Conservation (phyloP, 2,329 filamentous ascomycete genomes). For the Fusarium sp. region DNA sequence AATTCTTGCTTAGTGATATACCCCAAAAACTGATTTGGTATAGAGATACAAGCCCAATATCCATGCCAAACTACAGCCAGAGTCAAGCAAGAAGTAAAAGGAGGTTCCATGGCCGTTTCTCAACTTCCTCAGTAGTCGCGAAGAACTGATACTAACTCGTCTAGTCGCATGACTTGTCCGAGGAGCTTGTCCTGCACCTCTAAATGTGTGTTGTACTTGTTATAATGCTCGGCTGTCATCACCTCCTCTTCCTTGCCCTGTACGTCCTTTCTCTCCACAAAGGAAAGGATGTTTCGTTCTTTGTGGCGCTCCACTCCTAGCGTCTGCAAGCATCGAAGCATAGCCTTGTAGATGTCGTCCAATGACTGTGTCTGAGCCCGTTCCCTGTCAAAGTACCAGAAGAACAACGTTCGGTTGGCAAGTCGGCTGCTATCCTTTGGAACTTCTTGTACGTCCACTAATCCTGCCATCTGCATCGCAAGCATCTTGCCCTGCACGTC, state of each 20-base stretch:
- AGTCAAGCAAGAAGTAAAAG: conserved; percentile 6
- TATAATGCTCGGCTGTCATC: conserved; percentile 78
- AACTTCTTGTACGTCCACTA: conserved; percentile 93
- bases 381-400: conserved; percentile 90
- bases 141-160: conserved; percentile 85
- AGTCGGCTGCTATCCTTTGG: conserved; percentile 86
- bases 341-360: conserved; percentile 87
- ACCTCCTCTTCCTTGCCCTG: conserved; percentile 84
- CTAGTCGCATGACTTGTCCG: conserved; percentile 81
- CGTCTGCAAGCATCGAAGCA: conserved; percentile 86
- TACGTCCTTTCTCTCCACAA: conserved; percentile 87
- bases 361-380: conserved; percentile 76
- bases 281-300: conserved; percentile 77
- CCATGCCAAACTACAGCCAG: conserved; percentile 4
- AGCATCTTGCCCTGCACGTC: conserved; percentile 88
- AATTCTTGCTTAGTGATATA: neutral
- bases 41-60: conserved; percentile 15
- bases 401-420: conserved; percentile 85
- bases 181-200: conserved; percentile 78
- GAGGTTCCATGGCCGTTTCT: neutral
- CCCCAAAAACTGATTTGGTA: conserved; percentile 6
- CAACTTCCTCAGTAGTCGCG: conserved; percentile 71
- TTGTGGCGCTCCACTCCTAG: conserved; percentile 79
- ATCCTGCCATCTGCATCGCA: conserved; percentile 85
- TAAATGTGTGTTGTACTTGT: conserved; percentile 67